Base-by-base conservation (phyloP, 2,329 filamentous ascomycete species). In the Colletotrichum camelliae region DNA sequence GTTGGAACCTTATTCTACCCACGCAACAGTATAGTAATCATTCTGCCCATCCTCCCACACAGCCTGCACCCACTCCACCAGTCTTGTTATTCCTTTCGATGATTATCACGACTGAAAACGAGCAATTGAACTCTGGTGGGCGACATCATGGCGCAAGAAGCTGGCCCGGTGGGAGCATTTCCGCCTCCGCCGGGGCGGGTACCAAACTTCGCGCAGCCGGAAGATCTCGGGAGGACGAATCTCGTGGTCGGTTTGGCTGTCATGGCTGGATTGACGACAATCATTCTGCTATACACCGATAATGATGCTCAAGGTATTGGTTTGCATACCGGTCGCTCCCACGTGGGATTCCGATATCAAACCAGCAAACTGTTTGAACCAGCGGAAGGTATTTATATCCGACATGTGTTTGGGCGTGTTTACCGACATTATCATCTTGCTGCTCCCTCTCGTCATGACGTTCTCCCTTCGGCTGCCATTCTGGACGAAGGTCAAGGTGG, bases 391-490 rank as follows among this genome's bases (percentile, higher is more conserved):
- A 2, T 85, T 84, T 67, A 77, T 82, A 8, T 77, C 80, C 7
- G 84, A 85, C 57, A 80, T 81, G 4, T 77, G 80, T 15, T 67
- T 84, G 15, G 82, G 80, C 35, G 78, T 82, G 16, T 21, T 84
- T 13, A 83, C 81, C 21, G 83, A 85, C 75, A 70, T 81, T 9
- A 78, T 82, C 27, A 82, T 85, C 18, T 78, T 85, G 15, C 13
- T 84, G 10, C 65, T 85, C 2, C 84, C 83, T 7, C 75, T 84
- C 4, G 78, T 80, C 0, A 69, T 85, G 71, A 81, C 79, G 2
- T 82, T 79, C 78, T 78, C 76, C 1, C 77, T 85, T 24, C 78
- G 79, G 12, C 77, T 82, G 60, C 74, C 80, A 0, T 31, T 77
- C 27, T 60, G 64, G 10, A 82, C 81, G 70, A 84, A 83, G 72